Evolutionary conservation across 1,284 basidiomycete species (phyloP).

Genomic region (Apiotrichum siamense): DNA sequence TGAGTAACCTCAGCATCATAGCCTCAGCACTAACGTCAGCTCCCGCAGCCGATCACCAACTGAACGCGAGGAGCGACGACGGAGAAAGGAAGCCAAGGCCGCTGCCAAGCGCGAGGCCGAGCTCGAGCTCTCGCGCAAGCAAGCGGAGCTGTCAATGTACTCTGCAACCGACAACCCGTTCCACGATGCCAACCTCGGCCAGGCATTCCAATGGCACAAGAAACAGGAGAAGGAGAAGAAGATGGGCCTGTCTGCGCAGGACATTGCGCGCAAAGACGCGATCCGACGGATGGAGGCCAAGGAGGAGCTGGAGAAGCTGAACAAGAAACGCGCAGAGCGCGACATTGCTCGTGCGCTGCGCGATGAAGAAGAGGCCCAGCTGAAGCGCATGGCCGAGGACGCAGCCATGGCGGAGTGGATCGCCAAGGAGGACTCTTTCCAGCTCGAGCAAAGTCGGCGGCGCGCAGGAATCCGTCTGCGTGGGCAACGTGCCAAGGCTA

Average conservation of each 20-base stretch:
- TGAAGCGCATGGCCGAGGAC: constrained; percentile 83
- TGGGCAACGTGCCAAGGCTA: constrained; percentile 91
- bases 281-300: constrained; percentile 80
- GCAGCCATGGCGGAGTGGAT: constrained; percentile 98
- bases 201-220: constrained; percentile 98
- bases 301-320: constrained; percentile 89
- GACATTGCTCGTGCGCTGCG: constrained; percentile 80
- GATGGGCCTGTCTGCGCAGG: constrained; percentile 70
- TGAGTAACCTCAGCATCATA: constrained; percentile 16
- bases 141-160: constrained; percentile 79
- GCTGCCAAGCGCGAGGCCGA: constrained; percentile 72
- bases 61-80: constrained; percentile 16
- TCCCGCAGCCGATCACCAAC: constrained; percentile 39
- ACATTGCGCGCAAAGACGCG: constrained; percentile 74
- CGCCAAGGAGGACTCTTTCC: constrained; percentile 93
- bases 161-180: constrained; percentile 91
- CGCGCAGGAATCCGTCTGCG: constrained; percentile 89
- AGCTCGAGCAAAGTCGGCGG: constrained; percentile 85
- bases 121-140: constrained; percentile 76
- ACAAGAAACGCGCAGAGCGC: constrained; percentile 80
- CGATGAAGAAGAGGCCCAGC: constrained; percentile 85
- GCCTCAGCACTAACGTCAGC: constrained; percentile 17
- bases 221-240: constrained; percentile 94
- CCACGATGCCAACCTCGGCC: constrained; percentile 89
- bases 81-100: constrained; percentile 67